Percentiles rank a stretch among this genome's conserved stretches.
Conservation (phyloP, 2,329 filamentous ascomycete genomes). For the Dactylellina haptotyla region DNA sequence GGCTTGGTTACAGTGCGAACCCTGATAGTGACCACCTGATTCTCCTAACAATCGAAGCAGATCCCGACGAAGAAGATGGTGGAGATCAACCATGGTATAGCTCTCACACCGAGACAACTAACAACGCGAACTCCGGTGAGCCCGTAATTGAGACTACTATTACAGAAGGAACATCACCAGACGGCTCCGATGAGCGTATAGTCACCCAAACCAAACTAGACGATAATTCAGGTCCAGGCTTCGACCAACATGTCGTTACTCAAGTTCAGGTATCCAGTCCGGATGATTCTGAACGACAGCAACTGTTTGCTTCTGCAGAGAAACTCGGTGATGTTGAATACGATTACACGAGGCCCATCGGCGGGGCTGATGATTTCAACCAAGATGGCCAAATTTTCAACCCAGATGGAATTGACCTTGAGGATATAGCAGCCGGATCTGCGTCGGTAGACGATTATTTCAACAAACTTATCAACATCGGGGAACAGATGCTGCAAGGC, state of each 20-base stretch:
- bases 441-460: slow-evolving; percentile 6
- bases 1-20: slow-evolving; percentile 11
- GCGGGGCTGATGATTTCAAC: background rate
- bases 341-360: background rate
- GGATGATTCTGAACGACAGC: background rate
- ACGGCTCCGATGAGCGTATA: slow-evolving; percentile 6
- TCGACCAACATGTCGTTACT: background rate
- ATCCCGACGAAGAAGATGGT: background rate
- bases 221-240: background rate
- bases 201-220: slow-evolving; percentile 7
- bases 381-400: background rate
- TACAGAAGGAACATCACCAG: background rate
- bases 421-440: background rate
- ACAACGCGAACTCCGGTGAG: background rate
- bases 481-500: background rate
- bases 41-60: background rate
- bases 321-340: background rate
- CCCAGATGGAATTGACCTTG: background rate
- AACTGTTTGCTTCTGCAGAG: background rate
- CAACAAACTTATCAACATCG: background rate
- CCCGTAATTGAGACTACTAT: background rate
- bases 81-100: slow-evolving; percentile 2
- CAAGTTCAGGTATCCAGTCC: background rate
- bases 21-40: background rate
- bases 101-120: background rate